Percentiles rank a stretch among this genome's conserved stretches.
Evolutionary conservation across 2,329 filamentous ascomycete genomes (phyloP).

Genomic region (Cercospora sp.): DNA sequence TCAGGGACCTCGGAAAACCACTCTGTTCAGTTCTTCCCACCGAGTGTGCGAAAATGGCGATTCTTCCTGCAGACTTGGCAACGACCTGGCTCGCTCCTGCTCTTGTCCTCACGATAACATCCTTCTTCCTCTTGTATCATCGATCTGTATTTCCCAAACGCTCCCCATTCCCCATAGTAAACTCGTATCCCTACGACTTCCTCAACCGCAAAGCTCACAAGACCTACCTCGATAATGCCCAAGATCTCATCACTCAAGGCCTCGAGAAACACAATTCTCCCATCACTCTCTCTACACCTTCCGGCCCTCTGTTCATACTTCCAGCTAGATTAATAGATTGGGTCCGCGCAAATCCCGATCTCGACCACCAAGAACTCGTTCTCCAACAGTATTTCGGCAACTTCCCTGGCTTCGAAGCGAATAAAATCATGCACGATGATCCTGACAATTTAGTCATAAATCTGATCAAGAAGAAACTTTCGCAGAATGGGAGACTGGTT

Average conservation of each 20-base stretch:
- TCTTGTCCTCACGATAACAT: neutral
- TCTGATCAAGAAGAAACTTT: conserved; percentile 20
- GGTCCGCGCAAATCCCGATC: conserved; percentile 26
- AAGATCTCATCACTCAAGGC: neutral
- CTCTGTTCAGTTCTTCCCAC: too few species aligned
- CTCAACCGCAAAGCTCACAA: conserved; percentile 2
- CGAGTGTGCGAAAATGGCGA: neutral
- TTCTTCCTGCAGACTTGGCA: neutral
- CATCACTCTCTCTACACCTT: conserved; percentile 8
- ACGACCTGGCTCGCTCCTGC: neutral
- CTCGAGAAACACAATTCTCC: neutral
- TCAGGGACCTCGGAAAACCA: too few species aligned
- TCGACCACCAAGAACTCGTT: conserved; percentile 22
- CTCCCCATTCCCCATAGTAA: neutral
- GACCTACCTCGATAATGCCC: neutral
- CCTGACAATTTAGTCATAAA: conserved; percentile 20
- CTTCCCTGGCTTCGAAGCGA: conserved; percentile 25
- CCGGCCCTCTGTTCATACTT: conserved; percentile 11
- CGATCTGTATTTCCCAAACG: neutral
- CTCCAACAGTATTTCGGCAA: conserved; percentile 22
- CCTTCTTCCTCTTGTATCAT: neutral
- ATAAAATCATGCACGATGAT: conserved; percentile 6
- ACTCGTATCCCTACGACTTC: neutral
- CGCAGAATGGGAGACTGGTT: conserved; percentile 23
- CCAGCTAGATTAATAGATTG: neutral